Percentiles rank a stretch among this genome's conserved stretches.
These are phyloP conservation scores for Marchantia paleacea DNA, from an alignment of 225 moss, liverwort and hornwort genomes.

Conservation along the genomic window DNA sequence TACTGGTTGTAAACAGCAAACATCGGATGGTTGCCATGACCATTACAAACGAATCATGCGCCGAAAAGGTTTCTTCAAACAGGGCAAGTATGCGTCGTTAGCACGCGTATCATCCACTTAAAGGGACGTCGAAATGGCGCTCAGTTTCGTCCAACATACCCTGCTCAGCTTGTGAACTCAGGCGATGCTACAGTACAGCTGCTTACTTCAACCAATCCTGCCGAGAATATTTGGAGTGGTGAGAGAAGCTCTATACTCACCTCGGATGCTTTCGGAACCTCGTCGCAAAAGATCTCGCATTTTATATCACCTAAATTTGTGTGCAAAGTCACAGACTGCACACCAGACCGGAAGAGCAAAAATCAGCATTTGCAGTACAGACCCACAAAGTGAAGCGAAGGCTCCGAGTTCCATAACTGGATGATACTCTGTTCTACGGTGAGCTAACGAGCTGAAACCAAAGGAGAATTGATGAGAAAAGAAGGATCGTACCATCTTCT, in stretches of 20 bases:
- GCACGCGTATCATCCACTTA: neutral
- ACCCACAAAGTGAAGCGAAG: neutral
- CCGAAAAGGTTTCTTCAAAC: too few relatives aligned
- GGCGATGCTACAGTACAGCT: too few relatives aligned
- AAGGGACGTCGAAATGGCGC: neutral
- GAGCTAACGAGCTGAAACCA: too few relatives aligned
- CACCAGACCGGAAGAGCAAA: neutral
- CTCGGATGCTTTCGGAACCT: conserved; percentile 96
- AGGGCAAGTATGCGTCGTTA: neutral
- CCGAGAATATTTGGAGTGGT: neutral
- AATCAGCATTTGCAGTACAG: neutral
- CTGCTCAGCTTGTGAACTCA: neutral
- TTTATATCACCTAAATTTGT: conserved; percentile 96
- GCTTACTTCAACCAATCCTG: neutral
- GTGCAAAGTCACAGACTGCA: conserved; percentile 93
- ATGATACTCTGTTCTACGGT: too few relatives aligned
- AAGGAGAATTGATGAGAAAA: too few relatives aligned
- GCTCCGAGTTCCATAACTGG: too few relatives aligned
- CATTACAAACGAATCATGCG: too few relatives aligned
- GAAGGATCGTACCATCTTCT: too few relatives aligned
- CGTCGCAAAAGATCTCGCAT: conserved; percentile 94
- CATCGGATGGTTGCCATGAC: too few relatives aligned
- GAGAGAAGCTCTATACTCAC: conserved; percentile 27
- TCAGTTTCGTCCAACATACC: neutral
- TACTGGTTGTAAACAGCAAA: too few relatives aligned